Evolutionary conservation across 352 stramenopile genomes (phyloP).

Genomic region (Blastocystis sp.): DNA sequence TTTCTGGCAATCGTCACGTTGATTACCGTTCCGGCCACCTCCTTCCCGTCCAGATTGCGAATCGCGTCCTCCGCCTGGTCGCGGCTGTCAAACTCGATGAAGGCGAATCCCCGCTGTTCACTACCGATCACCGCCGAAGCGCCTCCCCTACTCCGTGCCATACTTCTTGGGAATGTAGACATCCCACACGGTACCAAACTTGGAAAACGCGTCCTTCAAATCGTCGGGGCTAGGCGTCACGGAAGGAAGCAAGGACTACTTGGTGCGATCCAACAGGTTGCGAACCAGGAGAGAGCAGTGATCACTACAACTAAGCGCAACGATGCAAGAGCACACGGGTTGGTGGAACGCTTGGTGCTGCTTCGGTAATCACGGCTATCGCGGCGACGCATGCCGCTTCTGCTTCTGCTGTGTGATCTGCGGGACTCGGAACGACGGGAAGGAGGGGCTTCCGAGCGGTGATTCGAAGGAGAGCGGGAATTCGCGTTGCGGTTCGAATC

Average conservation of each 20-base stretch:
- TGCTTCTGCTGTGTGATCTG: neutral
- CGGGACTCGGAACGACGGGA: neutral
- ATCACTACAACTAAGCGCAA: neutral
- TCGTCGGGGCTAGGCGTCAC: neutral
- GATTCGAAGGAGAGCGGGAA: constrained; percentile 7
- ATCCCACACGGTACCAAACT: constrained; percentile 2
- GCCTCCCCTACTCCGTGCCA: neutral
- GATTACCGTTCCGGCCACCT: neutral
- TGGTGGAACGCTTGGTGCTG: neutral
- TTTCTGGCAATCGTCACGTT: neutral
- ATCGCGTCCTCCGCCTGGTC: constrained; percentile 28
- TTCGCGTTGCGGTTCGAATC: neutral
- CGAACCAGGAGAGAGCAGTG: constrained; percentile 25
- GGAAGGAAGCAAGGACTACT: neutral
- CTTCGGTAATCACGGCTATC: neutral
- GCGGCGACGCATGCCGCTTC: neutral
- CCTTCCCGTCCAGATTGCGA: neutral
- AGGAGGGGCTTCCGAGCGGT: neutral
- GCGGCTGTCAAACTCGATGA: constrained; percentile 31
- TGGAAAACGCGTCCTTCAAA: neutral
- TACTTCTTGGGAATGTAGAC: constrained; percentile 54
- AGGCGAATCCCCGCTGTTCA: constrained; percentile 51
- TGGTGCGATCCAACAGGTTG: neutral
- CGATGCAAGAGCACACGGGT: neutral
- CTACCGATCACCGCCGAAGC: neutral